A percentile compares a stretch with the other conserved stretches of the same genome.
phyloP scores from a whole-genome alignment of 2,329 filamentous ascomycete genomes.

The Pseudocercospora crystallina region DNA sequence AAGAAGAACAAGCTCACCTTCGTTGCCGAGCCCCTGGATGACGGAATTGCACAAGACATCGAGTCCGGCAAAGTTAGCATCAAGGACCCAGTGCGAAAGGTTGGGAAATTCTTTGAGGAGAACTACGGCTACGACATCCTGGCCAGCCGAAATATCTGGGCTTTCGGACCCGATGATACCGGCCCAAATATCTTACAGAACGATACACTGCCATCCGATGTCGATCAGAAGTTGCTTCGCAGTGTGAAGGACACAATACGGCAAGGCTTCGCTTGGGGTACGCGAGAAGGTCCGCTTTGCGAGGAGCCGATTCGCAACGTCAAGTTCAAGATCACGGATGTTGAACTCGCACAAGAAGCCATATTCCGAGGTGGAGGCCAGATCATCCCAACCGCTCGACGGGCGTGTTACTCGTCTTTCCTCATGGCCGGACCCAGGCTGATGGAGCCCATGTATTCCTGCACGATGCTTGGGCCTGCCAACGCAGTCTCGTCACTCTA shows the following conservation, averaged over 20 bases:
- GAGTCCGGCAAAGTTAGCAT: conserved; percentile 88
- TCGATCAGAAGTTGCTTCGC: conserved; percentile 86
- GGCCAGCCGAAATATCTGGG: conserved; percentile 94
- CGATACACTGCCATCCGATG: conserved; percentile 89
- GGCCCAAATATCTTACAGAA: conserved; percentile 95
- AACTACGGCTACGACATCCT: conserved; percentile 97
- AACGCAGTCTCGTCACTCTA: conserved; percentile 87
- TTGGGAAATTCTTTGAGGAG: conserved; percentile 95
- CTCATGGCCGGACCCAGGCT: conserved; percentile 93
- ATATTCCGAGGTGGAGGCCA: conserved; percentile 96
- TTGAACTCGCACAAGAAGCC: conserved; percentile 80
- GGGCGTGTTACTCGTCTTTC: conserved; percentile 94
- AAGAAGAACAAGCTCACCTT: conserved; percentile 99
- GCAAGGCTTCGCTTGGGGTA: conserved; percentile 96
- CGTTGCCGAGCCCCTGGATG: conserved; percentile 93
- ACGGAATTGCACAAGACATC: conserved; percentile 92
- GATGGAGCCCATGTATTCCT: conserved; percentile 94
- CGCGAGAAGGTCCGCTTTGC: conserved; percentile 90
- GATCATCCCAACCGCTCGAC: conserved; percentile 90
- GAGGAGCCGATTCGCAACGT: conserved; percentile 99
- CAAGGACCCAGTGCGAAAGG: conserved; percentile 86
- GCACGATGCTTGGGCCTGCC: conserved; percentile 88
- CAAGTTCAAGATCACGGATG: conserved; percentile 94
- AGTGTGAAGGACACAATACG: conserved; percentile 88
- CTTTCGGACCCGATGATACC: conserved; percentile 93